phyloP scores from a whole-genome alignment of 208 protist species.

The Crithidia thermophila region DNA sequence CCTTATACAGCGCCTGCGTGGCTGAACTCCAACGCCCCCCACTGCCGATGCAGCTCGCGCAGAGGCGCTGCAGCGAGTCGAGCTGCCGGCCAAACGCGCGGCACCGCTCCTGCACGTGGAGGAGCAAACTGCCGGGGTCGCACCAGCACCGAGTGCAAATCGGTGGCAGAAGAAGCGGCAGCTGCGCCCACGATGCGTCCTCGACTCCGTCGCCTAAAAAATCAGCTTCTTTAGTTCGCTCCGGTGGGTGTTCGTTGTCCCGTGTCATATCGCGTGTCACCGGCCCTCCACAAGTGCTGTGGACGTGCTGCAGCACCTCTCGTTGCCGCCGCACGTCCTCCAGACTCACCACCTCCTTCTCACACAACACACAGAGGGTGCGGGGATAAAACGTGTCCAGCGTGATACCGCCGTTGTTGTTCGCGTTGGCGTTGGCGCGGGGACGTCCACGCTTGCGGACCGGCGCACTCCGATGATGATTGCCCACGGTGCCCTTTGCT shows the following conservation, averaged over 20 bases:
- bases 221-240: no score
- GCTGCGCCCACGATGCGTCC: background rate
- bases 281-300: background rate
- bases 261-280: background rate
- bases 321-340: slow-evolving; percentile 32
- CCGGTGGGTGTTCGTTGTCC: no score
- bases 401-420: slow-evolving; percentile 26
- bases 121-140: slow-evolving; percentile 29
- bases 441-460: background rate
- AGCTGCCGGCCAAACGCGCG: slow-evolving; percentile 23
- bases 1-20: slow-evolving; percentile 4
- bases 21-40: slow-evolving; percentile 21
- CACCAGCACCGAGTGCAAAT: slow-evolving; percentile 51
- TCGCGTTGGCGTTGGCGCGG: no score
- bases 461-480: background rate
- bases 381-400: slow-evolving; percentile 53
- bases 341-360: slow-evolving; percentile 27
- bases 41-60: slow-evolving; percentile 44
- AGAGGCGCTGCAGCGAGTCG: slow-evolving; percentile 25
- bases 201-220: no score
- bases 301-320: slow-evolving; percentile 6
- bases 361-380: slow-evolving; percentile 46
- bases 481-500: no score
- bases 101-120: slow-evolving; percentile 30
- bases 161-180: slow-evolving; percentile 24